A percentile compares a stretch with the other conserved stretches of the same genome.
Evolutionary conservation across 768 basidiomycete species (phyloP).

Genomic region (Leccinum disarticulatum): DNA sequence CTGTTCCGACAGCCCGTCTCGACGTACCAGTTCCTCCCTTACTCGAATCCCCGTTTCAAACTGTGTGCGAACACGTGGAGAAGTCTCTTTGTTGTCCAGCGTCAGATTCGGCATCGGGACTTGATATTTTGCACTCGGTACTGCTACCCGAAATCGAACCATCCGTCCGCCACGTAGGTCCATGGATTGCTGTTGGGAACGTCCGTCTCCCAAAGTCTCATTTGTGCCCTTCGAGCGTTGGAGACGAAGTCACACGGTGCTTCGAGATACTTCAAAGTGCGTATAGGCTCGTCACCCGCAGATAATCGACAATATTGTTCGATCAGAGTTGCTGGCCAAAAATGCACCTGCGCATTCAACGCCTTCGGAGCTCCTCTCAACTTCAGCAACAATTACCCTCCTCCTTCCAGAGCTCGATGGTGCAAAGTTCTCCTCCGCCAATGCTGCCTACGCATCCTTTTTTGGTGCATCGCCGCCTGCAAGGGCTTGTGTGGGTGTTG

Average conservation of each 20-base stretch:
- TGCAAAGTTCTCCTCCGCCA: conserved; percentile 66
- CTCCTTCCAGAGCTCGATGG: conserved; percentile 75
- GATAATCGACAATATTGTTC: conserved; percentile 1
- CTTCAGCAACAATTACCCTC: conserved; percentile 68
- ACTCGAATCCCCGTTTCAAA: conserved; percentile 37
- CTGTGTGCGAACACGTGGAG: conserved; percentile 10
- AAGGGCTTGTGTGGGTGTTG: conserved; percentile 88
- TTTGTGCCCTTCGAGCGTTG: conserved; percentile 56
- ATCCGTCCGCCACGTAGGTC: conserved; percentile 36
- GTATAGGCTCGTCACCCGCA: conserved; percentile 1
- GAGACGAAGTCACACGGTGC: conserved; percentile 70
- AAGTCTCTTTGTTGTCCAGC: conserved; percentile 7
- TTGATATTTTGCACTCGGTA: background rate
- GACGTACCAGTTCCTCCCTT: conserved; percentile 47
- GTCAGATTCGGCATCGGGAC: background rate
- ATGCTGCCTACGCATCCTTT: conserved; percentile 73
- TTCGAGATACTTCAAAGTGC: conserved; percentile 66
- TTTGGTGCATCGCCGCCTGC: conserved; percentile 93
- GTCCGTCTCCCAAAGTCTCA: conserved; percentile 34
- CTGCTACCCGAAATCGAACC: conserved; percentile 7
- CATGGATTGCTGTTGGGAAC: conserved; percentile 74
- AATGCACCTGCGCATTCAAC: conserved; percentile 41
- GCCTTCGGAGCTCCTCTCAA: conserved; percentile 14
- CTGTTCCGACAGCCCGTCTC: background rate
- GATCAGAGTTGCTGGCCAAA: conserved; percentile 50